Conservation (phyloP, 1,284 basidiomycete species). For the Cutaneotrichosporon spelunceum region DNA sequence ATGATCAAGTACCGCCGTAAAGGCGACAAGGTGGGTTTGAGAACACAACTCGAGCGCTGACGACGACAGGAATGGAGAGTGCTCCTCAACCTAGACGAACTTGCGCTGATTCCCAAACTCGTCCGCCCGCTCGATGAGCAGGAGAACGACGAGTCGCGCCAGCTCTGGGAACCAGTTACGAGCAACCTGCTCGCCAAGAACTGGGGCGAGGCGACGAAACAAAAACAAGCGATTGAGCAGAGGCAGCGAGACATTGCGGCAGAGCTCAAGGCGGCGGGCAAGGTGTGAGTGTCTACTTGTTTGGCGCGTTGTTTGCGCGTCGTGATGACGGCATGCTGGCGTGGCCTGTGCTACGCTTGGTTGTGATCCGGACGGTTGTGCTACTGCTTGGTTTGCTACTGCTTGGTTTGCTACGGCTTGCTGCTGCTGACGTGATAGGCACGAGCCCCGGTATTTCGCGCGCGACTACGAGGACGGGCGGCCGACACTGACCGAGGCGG, state of each 20-base stretch:
- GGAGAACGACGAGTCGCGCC: constrained; percentile 74
- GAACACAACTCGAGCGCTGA: not conserved
- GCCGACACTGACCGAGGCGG: constrained; percentile 68
- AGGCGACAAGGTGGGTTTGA: constrained; percentile 55
- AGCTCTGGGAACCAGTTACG: constrained; percentile 85
- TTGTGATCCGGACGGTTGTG: no score
- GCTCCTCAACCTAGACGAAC: constrained; percentile 71
- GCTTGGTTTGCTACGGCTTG: no score
- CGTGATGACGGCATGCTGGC: not conserved
- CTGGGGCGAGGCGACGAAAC: constrained; percentile 79
- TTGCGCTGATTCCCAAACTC: constrained; percentile 74
- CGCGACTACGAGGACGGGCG: constrained; percentile 68
- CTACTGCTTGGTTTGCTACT: no score
- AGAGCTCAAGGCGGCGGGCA: constrained; percentile 72
- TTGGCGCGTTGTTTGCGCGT: not conserved
- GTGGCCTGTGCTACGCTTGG: no score
- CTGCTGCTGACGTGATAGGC: constrained; percentile 56
- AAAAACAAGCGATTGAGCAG: constrained; percentile 87
- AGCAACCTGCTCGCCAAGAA: constrained; percentile 73
- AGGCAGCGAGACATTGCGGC: constrained; percentile 77
- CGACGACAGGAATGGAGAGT: constrained; percentile 61
- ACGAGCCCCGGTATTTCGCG: constrained; percentile 76
- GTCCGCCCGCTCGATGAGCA: constrained; percentile 81
- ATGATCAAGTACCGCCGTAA: constrained; percentile 75
- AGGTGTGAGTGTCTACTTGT: constrained; percentile 61